phyloP scores from a whole-genome alignment of 768 basidiomycete genomes.

The Pleurotus pulmonarius region DNA sequence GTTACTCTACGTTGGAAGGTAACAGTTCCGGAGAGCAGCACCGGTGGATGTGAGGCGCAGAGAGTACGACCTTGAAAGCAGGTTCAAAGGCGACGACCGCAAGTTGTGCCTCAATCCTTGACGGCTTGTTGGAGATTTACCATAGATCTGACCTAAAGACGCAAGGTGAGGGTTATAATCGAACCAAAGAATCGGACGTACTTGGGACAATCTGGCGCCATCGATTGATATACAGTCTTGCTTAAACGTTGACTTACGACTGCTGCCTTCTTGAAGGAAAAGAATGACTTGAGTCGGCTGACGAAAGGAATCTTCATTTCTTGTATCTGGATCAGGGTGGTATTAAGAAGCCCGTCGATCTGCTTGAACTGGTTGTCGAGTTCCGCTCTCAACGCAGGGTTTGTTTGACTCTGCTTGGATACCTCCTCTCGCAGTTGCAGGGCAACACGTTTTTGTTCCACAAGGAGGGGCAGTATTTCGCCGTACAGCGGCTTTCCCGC shows the following conservation, averaged over 20 bases:
- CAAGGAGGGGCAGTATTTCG: conserved; percentile 4
- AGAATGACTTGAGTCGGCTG: conserved; percentile 14
- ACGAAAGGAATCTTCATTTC: conserved; percentile 21
- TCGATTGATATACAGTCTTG: too few relatives aligned
- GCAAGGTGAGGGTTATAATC: background rate
- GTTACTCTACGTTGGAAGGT: too few relatives aligned
- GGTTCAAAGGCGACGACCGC: background rate
- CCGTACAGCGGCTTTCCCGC: conserved; percentile 6
- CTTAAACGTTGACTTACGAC: background rate
- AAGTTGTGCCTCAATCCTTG: background rate
- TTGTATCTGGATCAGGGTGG: conserved; percentile 16
- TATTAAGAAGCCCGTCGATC: conserved; percentile 17
- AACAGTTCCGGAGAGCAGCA: background rate
- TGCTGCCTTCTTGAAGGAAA: conserved; percentile 8
- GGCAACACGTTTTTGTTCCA: conserved; percentile 12
- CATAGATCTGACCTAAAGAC: background rate
- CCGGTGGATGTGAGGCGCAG: background rate
- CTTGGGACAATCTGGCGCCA: background rate
- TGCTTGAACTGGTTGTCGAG: conserved; percentile 14
- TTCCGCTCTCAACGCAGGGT: conserved; percentile 13
- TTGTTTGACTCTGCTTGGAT: background rate
- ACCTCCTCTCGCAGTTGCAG: conserved; percentile 13
- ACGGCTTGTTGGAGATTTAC: background rate
- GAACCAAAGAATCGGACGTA: background rate
- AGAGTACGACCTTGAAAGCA: background rate